These are phyloP conservation scores for Clarireedia hainanense DNA, from an alignment of 2,329 filamentous ascomycete species.

Conservation along the genomic window DNA sequence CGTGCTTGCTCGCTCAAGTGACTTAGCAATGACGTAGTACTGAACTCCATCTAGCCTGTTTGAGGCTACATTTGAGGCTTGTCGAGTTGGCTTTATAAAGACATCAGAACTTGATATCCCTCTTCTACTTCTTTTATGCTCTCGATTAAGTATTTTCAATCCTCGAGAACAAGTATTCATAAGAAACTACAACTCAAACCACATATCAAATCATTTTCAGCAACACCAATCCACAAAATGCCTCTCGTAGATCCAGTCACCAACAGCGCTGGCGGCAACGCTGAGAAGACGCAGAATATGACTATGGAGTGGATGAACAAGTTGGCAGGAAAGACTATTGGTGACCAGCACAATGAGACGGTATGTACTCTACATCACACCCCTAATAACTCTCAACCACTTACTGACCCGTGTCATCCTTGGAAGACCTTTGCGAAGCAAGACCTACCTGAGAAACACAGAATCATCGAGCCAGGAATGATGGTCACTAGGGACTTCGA, in stretches of 20 bases:
- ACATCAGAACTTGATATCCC: too few species aligned
- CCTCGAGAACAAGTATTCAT: too few species aligned
- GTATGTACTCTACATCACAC: slow-evolving; percentile 33
- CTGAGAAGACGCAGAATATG: slow-evolving; percentile 25
- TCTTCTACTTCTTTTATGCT: too few species aligned
- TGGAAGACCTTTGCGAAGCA: slow-evolving; percentile 50
- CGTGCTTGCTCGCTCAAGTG: too few species aligned
- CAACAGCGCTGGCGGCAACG: slow-evolving; percentile 31
- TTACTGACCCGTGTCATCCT: not conserved
- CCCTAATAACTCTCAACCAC: not conserved
- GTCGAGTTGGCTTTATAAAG: too few species aligned
- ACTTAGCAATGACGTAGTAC: too few species aligned
- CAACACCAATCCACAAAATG: slow-evolving; percentile 38
- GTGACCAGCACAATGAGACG: slow-evolving; percentile 44
- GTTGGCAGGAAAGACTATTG: slow-evolving; percentile 55
- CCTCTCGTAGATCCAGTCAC: slow-evolving; percentile 57
- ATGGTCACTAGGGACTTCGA: slow-evolving; percentile 52
- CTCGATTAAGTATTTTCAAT: too few species aligned
- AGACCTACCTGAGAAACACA: slow-evolving; percentile 48
- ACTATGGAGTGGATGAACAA: slow-evolving; percentile 54
- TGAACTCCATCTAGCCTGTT: too few species aligned
- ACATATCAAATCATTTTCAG: slow-evolving; percentile 11
- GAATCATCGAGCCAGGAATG: slow-evolving; percentile 48
- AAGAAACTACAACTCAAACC: not conserved
- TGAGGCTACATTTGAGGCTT: too few species aligned